Evolutionary conservation across 148 eudicot species (phyloP), one percentile per base, ranked within the genome.

Genomic region (Mesembryanthemum crystallinum): DNA sequence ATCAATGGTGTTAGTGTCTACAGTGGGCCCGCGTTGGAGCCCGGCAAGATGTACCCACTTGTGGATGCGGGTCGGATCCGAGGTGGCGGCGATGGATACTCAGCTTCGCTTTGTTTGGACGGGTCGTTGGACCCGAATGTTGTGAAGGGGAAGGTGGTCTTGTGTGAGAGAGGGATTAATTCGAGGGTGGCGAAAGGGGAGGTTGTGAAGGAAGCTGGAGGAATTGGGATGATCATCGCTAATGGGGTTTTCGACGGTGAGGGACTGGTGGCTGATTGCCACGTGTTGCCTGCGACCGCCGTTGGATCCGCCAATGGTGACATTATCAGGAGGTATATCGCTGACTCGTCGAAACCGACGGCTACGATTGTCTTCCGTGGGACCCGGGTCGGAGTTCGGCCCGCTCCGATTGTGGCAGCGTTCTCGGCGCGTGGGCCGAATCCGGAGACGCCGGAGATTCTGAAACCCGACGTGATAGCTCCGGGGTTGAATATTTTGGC

Each of bases 261-360:
- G 49, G 98, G 98, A 0, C 75, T 95, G n/a, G 98, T 95, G 28
- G 98, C 97, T 23, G 98, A 95, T n/a, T 83, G 94, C 85, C 98
- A 95, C 60, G 86, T 95, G 2, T 43, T 95, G 28, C 97, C 98
- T 0, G 98, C 97, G 0, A 88, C 92, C 0, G 75, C 98, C 0
- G 89, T 92, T 5, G 98, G 98, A 0, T 86, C 98, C 0, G 29
- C 76, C 0, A 73, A 82, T 10, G 98, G 98, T 0, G 97, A 90
- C 27, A 67, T 82, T 12, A 86, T 95, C n/a, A 85, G 97, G 18
- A 82, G 82, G 49, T 95, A 92, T 85, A 83, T 92, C 1, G 74
- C 78, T 1, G 78, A 77, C 0, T 64, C 86, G 8, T 77, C 88
- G 3, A 72, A 69, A 5, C 79, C 92, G 0, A 80, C 73, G 13